Evolutionary conservation across 768 basidiomycete genomes (phyloP).

Genomic region (Amanita exitialis): DNA sequence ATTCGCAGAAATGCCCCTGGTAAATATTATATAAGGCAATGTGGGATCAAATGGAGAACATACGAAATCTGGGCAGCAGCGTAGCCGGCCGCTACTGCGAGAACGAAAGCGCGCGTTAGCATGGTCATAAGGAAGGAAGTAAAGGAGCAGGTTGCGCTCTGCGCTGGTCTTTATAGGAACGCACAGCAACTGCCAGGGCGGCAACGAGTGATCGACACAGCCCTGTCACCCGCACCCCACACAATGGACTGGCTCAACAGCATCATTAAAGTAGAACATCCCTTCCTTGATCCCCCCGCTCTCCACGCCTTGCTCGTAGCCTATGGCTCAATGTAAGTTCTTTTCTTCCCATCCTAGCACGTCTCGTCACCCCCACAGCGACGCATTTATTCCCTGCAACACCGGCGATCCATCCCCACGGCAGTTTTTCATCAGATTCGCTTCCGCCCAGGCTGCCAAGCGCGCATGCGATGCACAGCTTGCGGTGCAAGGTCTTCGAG

Average conservation of each 20-base stretch:
- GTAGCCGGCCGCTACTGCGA: constrained; percentile 21
- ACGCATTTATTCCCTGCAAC: neutral
- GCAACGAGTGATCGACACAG: too few species aligned
- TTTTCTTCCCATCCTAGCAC: neutral
- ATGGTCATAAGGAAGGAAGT: constrained; percentile 10
- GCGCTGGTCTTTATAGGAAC: neutral
- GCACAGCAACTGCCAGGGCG: neutral
- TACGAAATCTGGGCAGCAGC: constrained; percentile 37
- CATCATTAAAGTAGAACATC: constrained; percentile 19
- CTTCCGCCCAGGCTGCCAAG: neutral
- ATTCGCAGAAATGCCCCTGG: constrained; percentile 28
- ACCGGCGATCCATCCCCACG: constrained; percentile 4
- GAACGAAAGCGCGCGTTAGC: constrained; percentile 9
- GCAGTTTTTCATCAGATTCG: constrained; percentile 16
- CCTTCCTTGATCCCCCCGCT: constrained; percentile 6
- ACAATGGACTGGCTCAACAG: constrained; percentile 15
- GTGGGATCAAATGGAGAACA: neutral
- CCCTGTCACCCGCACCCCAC: neutral
- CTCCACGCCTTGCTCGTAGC: constrained; percentile 13
- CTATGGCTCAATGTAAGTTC: constrained; percentile 10
- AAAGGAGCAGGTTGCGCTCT: constrained; percentile 3
- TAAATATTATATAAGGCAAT: constrained; percentile 3
- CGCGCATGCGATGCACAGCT: neutral
- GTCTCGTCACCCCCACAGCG: constrained; percentile 3
- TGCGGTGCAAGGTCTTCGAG: neutral